phyloP scores from a whole-genome alignment of 2,329 filamentous ascomycete genomes.

The Colletotrichum eleusines region DNA sequence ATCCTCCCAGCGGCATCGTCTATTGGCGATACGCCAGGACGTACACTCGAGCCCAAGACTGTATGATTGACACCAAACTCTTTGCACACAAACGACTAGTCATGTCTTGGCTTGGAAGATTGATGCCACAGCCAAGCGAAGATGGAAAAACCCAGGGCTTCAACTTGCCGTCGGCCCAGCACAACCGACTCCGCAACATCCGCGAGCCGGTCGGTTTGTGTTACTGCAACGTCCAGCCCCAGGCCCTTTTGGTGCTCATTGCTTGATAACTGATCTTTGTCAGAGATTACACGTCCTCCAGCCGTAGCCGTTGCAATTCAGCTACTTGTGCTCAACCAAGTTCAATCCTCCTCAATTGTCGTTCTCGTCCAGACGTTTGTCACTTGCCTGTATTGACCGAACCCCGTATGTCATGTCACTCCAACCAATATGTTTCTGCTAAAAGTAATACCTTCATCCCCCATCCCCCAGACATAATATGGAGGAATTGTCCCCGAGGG shows the following conservation, averaged over 20 bases:
- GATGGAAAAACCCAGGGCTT: background rate
- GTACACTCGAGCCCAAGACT: background rate
- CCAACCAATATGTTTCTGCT: background rate
- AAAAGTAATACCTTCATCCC: background rate
- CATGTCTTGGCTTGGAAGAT: background rate
- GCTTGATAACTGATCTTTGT: background rate
- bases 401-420: background rate
- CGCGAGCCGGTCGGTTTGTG: background rate
- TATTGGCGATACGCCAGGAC: background rate
- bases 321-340: too few relatives aligned
- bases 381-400: background rate
- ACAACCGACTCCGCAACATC: background rate
- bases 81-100: too few relatives aligned
- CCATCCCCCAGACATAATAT: too few relatives aligned
- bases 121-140: background rate
- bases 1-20: background rate
- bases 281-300: too few relatives aligned
- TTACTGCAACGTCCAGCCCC: background rate
- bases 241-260: background rate
- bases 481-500: background rate
- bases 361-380: background rate
- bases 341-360: background rate
- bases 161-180: background rate
- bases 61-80: background rate
- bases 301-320: too few relatives aligned